Base-by-base conservation (phyloP, 176 grass and related monocot species). In the Oryza rufipogon region DNA sequence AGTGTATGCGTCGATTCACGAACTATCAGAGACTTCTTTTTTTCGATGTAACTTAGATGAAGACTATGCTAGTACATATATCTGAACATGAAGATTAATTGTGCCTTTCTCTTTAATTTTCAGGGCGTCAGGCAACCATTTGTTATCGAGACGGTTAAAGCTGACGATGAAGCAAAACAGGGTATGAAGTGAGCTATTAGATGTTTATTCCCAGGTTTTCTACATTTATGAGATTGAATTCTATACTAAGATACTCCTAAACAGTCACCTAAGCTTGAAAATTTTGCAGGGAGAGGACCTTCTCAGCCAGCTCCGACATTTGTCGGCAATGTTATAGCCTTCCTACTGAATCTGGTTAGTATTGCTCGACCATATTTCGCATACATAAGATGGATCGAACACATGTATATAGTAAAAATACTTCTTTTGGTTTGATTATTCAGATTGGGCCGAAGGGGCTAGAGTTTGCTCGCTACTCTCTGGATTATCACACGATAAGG, bases 401-500 rank as follows among this genome's bases (percentile, higher is more conserved):
- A 58, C 52, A 58, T 17, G 15, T 58, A 58, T 58, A 19, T 6
- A 58, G 30, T 32, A 32, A 32, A 2, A 32, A 32, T 32, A 32
- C 30, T 58, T 51, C 1, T 5, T 15, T 58, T 76, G 17, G 34
- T 20, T 46, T 46, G 39, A 47, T 80, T 56, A 49, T 80, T 64
- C 89, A 97, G 95, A 78, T 98, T 61, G 96, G 96, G 17, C 93
- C 96, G 32, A 98, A 98, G 83, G 95, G 92, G 63, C 88, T 98
- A 73, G 95, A 95, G 79, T 98, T 98, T 78, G 96, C 84, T 68
- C 96, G 96, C n/a, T 98, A 98, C 84, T 98, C 96, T 48, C 83
- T 98, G 54, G 96, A 98, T 68, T 95, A 98, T 36, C 95, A 98
- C 72, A 98, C 95, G 7, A 90, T 93, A 82, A 88, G 95, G 85